Percentiles rank a stretch among this genome's conserved stretches.
These are phyloP conservation scores for Penicillium sp. DNA, from an alignment of 2,329 filamentous ascomycete species.

Conservation along the genomic window DNA sequence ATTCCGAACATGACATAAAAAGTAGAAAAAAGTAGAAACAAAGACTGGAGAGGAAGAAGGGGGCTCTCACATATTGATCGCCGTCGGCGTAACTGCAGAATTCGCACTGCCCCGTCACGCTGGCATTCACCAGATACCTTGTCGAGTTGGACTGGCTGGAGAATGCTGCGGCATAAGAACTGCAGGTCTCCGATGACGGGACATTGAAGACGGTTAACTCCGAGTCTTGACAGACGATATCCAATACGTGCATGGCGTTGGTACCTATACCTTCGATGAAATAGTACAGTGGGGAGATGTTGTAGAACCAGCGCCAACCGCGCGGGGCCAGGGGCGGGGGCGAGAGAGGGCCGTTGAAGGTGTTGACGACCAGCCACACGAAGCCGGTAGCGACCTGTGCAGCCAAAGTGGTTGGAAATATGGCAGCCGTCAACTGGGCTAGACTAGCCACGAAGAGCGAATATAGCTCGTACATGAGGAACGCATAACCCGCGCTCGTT, in stretches of 20 bases:
- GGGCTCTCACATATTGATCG: background rate
- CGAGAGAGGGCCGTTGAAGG: background rate
- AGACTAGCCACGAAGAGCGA: background rate
- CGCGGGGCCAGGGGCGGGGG: background rate
- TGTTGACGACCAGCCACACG: background rate
- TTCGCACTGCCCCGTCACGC: background rate
- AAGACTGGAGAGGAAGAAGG: background rate
- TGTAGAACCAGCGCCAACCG: background rate
- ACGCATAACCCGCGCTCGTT: background rate
- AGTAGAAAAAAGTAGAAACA: background rate
- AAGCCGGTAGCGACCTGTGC: background rate
- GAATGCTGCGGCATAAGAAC: background rate
- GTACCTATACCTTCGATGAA: background rate
- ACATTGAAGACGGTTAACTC: background rate
- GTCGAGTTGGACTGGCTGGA: background rate
- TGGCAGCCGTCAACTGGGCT: background rate
- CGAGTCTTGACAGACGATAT: background rate
- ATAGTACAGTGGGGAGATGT: background rate
- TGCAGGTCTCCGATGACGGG: background rate
- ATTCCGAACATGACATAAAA: too few species aligned
- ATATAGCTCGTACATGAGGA: background rate
- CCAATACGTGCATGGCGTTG: background rate
- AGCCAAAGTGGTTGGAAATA: background rate
- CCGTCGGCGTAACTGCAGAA: background rate
- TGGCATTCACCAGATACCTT: background rate